Conservation (phyloP, 352 stramenopile genomes). For the Phytophthora idaei region DNA sequence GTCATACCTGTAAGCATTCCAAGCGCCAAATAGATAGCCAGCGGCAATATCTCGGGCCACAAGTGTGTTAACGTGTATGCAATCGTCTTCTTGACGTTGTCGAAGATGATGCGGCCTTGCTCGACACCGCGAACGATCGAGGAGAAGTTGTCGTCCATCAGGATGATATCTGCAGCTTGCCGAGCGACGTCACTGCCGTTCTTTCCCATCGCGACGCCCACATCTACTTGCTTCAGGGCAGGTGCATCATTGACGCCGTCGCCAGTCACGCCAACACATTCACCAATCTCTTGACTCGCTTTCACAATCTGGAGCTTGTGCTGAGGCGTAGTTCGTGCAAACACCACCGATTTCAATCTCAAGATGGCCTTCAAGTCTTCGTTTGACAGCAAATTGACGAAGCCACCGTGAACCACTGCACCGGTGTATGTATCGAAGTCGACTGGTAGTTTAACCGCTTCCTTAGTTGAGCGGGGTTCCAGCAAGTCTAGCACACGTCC, state of each 20-base stretch:
- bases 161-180: slow-evolving; percentile 93
- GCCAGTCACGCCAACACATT: slow-evolving; percentile 81
- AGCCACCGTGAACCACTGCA: slow-evolving; percentile 64
- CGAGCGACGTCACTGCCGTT: slow-evolving; percentile 93
- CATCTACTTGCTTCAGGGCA: slow-evolving; percentile 85
- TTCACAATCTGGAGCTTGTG: slow-evolving; percentile 40
- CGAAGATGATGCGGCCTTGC: slow-evolving; percentile 63
- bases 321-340: slow-evolving; percentile 87
- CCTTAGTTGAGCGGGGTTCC: slow-evolving; percentile 5
- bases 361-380: slow-evolving; percentile 44
- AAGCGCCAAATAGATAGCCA: slow-evolving; percentile 81
- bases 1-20: slow-evolving; percentile 81
- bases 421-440: slow-evolving; percentile 46
- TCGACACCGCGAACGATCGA: slow-evolving; percentile 90
- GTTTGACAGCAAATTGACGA: slow-evolving; percentile 37
- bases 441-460: slow-evolving; percentile 15
- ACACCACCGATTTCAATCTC: slow-evolving; percentile 84
- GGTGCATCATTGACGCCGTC: slow-evolving; percentile 73
- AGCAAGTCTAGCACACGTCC: slow-evolving; percentile 32
- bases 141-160: slow-evolving; percentile 96
- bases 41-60: slow-evolving; percentile 75
- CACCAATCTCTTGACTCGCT: slow-evolving; percentile 24
- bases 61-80: slow-evolving; percentile 90
- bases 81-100: slow-evolving; percentile 95
- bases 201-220: slow-evolving; percentile 97